Evolutionary conservation across 1,284 basidiomycete species (phyloP), one percentile per base, ranked within the genome.

Genomic region (Fomitiporia mediterranea): DNA sequence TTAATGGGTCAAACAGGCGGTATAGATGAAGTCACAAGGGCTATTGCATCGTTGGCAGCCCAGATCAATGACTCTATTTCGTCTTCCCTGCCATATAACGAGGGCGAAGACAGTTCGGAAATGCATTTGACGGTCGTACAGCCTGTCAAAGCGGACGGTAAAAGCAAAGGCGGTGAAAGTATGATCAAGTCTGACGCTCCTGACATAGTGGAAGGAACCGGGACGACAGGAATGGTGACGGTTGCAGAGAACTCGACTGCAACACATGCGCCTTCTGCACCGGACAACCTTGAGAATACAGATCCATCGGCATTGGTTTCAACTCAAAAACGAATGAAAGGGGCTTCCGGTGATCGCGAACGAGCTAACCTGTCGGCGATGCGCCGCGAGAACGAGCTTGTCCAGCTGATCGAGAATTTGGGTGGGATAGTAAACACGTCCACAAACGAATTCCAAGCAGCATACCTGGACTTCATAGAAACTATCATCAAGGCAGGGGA

Each of bases 381-480:
- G 25, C 83, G 89, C 8, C 80, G 89, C 25, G 86, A 91, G 69
- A 89, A 86, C 60, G 89, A 91, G 67, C 69, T 91, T 42, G 66
- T 82, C 46, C 81, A 79, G 30, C 74, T 91, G 9, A 68, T 91
- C 13, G 75, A 82, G 59, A 74, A 73, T 32, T 70, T 79, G 55
- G 83, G 83, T 4, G 88, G 88, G 0, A 81, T 90, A 32, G 69
- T 77, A 34, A 84, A 84, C 63, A 73, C 78, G 19, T 81, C 82
- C 59, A 77, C 78, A 15, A 89, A 82, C 60, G 84, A 88, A 54
- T 78, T 91, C 62, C 78, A 76, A 56, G 82, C 85, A 39, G 78
- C 76, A 9, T 86, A 91, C 63, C 73, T 77, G 42, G 73, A 75
- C 15, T 69, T 90, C 7, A 67, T 90, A 1, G 78, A 82, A 50